These are phyloP conservation scores for Phaffia rhodozyma DNA, from an alignment of 1,284 basidiomycete genomes.

Conservation along the genomic window DNA sequence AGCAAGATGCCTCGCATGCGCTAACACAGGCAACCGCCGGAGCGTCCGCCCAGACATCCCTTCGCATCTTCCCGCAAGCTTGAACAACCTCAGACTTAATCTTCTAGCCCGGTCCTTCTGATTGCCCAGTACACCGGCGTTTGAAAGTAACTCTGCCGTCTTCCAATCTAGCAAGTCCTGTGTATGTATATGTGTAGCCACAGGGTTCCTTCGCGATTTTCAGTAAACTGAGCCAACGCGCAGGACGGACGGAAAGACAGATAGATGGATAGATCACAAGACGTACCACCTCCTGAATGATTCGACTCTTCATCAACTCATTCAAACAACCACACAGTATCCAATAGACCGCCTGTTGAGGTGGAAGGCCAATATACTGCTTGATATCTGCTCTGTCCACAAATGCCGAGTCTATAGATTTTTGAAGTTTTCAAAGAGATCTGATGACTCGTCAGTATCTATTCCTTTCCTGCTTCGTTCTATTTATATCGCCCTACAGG, in stretches of 20 bases:
- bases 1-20: slow-evolving; percentile 61
- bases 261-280: too few relatives aligned
- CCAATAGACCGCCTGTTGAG: slow-evolving; percentile 81
- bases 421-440: too few relatives aligned
- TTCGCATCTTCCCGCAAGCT: slow-evolving; percentile 57
- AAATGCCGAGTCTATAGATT: slow-evolving; percentile 71
- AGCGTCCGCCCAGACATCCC: slow-evolving; percentile 84
- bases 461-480: too few relatives aligned
- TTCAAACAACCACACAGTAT: slow-evolving; percentile 73
- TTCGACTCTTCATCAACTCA: slow-evolving; percentile 63
- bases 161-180: slow-evolving; percentile 42
- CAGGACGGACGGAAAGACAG: slow-evolving; percentile 17
- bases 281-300: slow-evolving; percentile 52
- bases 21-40: slow-evolving; percentile 78
- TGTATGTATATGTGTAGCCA: slow-evolving; percentile 7
- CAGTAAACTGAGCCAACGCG: background rate
- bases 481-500: too few relatives aligned
- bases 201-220: too few relatives aligned
- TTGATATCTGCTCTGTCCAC: slow-evolving; percentile 94
- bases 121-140: slow-evolving; percentile 8
- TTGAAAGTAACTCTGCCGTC: slow-evolving; percentile 17
- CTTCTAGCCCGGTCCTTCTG: slow-evolving; percentile 21
- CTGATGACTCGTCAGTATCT: too few relatives aligned
- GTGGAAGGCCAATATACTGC: slow-evolving; percentile 84
- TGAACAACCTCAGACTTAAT: slow-evolving; percentile 49